Evolutionary conservation across 352 stramenopile genomes (phyloP).

Genomic region (Globisporangium yorkense): DNA sequence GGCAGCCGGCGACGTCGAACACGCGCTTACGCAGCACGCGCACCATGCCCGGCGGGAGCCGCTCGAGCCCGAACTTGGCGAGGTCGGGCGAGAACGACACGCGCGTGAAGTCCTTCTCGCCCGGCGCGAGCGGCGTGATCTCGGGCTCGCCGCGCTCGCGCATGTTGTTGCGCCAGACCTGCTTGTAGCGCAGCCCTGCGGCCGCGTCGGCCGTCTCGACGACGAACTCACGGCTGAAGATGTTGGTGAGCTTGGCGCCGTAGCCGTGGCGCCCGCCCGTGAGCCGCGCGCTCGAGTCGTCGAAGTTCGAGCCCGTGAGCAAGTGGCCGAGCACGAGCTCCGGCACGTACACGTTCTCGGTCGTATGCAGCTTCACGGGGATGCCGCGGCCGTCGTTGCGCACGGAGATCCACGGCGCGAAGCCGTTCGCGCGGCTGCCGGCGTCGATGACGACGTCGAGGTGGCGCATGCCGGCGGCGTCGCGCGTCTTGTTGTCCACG

Average conservation of each 20-base stretch:
- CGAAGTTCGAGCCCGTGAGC: constrained; percentile 99
- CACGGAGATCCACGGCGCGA: constrained; percentile 91
- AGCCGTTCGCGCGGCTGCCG: constrained; percentile 47
- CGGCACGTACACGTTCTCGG: constrained; percentile 96
- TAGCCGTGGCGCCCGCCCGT: constrained; percentile 96
- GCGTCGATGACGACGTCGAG: constrained; percentile 71
- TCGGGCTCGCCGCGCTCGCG: constrained; percentile 79
- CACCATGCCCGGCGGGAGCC: constrained; percentile 92
- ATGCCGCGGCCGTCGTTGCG: constrained; percentile 98
- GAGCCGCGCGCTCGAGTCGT: constrained; percentile 96
- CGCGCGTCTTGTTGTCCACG: constrained; percentile 93
- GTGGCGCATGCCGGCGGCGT: constrained; percentile 66
- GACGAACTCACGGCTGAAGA: constrained; percentile 98
- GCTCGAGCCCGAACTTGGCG: constrained; percentile 93
- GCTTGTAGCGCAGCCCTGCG: constrained; percentile 72
- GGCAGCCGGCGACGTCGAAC: constrained; percentile 97
- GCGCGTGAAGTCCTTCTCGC: constrained; percentile 93
- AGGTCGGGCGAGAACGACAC: constrained; percentile 98
- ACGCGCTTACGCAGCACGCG: constrained; percentile 95
- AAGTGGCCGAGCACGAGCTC: constrained; percentile 99
- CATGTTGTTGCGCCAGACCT: constrained; percentile 98
- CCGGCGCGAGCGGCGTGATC: constrained; percentile 71
- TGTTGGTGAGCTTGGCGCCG: constrained; percentile 98
- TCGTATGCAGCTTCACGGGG: constrained; percentile 95
- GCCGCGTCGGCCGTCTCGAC: constrained; percentile 96